Evolutionary conservation across 2,329 filamentous ascomycete species (phyloP), one percentile per base, ranked within the genome.

Genomic region (Fusarium mundagurra): DNA sequence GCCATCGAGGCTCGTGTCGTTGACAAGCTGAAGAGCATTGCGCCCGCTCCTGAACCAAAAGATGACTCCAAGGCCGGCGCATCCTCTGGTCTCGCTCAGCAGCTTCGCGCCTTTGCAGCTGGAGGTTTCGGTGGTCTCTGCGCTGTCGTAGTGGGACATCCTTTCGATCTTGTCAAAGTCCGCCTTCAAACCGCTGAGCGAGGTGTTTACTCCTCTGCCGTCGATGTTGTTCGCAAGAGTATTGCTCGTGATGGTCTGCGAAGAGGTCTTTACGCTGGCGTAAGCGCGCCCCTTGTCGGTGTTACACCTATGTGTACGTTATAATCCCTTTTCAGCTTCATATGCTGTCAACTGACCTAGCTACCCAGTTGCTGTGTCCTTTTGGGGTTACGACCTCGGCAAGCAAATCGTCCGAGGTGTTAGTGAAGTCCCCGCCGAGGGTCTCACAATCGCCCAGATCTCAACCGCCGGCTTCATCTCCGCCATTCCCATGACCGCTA

Each of bases 271-370:
- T 99, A 99, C 84, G 96, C 96, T n/a, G 96, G 96, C 83, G 96
- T 99, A 51, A 96, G 93, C 77, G 96, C 96, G 78, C 96, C 96
- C 50, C 86, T 99, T 72, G 93, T 98, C 16, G 96, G 96, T 61
- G 96, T 99, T 22, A 99, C 96, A 71, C 96, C 96, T 63, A 99
- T 99, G 96, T 99, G 95, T 98, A 89, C 85, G 95, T 90, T 44
- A 43, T 22, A 18, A 36, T 22, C 41, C 43, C 20, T 33, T 20
- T 44, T 31, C 18, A 13, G 48, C n/a, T 20, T 38, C 47, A 11
- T 41, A 16, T 50, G 27, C 48, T 54, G 38, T 57, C 24, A 62
- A 44, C 60, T 68, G 44, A 69, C 18, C 45, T 27, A 20, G 24
- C 45, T 64, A 17, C n/a, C 41, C 64, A 93, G 91, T 93, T 83